Base-by-base conservation (phyloP, 805 yeast genomes). In the Kazachstania kunashirensis region DNA sequence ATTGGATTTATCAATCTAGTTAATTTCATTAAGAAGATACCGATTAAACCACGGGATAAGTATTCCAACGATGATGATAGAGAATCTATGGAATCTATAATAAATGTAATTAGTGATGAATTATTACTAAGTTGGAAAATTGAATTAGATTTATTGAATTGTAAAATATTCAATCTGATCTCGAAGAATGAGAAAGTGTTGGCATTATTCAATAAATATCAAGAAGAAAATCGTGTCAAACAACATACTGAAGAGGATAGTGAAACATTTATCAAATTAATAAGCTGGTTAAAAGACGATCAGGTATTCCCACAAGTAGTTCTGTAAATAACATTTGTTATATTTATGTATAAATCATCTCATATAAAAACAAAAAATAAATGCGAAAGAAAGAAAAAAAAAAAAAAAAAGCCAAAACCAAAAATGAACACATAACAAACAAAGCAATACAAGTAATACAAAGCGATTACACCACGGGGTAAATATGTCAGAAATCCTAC, bases 401-500 rank as follows among this genome's bases (percentile, higher is more conserved):
- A n/a, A n/a, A n/a, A 5, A 13, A 7, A 11, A 12, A 14, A 27
- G 5, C 13, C 5, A 8, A 26, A 27, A n/a, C 17, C 17, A 16
- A 18, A 24, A 15, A 26, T 9, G n/a, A 13, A 20, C 27, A 19
- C 5, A 66, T n/a, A n/a, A n/a, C n/a, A n/a, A n/a, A n/a, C n/a
- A n/a, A n/a, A n/a, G 66, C 16, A 50, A 48, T 30, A 44, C 49
- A 4, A 38, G 6, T 16, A 10, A 20, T 10, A 14, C 34, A 31
- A 15, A 43, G n/a, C n/a, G n/a, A n/a, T n/a, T n/a, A n/a, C n/a
- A n/a, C n/a, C n/a, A n/a, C n/a, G n/a, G n/a, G n/a, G n/a, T n/a
- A n/a, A 23, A 23, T 23, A 62, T 70, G 61, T 60, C 62, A 31
- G 55, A 52, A 26, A 33, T 55, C 23, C 27, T 60, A 13, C 49